Base-by-base conservation (phyloP, 768 basidiomycete species). In the Psilocybe tampanensis region DNA sequence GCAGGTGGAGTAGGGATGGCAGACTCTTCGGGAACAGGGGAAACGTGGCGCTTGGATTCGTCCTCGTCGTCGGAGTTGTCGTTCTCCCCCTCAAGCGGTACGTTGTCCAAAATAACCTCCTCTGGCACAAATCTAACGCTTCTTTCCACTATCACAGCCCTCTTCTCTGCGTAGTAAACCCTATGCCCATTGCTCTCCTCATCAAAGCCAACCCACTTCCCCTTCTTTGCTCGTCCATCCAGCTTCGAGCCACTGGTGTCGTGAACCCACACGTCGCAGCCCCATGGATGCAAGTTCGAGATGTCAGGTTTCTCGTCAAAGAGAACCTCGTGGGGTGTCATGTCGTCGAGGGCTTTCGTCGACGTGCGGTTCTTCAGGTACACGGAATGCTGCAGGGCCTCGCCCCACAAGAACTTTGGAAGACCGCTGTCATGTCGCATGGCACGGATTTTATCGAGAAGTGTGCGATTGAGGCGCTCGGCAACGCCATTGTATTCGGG, bases 401-500 rank as follows among this genome's bases (percentile, higher is more conserved):
- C 68, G 1, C 60, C 72, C 80, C 76, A 81, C 1, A 80, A 63
- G 21, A 33, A 63, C 9, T 58, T 61, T 0, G 75, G 74, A 2
- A 80, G 41, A 0, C 67, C 64, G 22, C 64, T 59, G 0, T 54
- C 62, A 49, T 72, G 60, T 0, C 76, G 45, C 59, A 81, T 62
- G 0, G 75, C 71, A 5, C 67, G 58, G 1, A 69, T 65, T 2
- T 66, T 47, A 29, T 77, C 70, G 17, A 70, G 0, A 13, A 71
- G 54, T 2, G 72, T 76, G 13, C 68, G 53, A 53, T 77, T 79
- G 1, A 58, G 60, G 3, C 69, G 55, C 57, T 81, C 72, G 0
- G 78, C 66, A 8, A 76, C 58, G 0, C 79, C 75, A 56, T 80
- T 78, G 26, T 76, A 64, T 29, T 72, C 55, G 12, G 36, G 36